Evolutionary conservation across 2,329 filamentous ascomycete genomes (phyloP).

Genomic region (Hypomyces rosellus): DNA sequence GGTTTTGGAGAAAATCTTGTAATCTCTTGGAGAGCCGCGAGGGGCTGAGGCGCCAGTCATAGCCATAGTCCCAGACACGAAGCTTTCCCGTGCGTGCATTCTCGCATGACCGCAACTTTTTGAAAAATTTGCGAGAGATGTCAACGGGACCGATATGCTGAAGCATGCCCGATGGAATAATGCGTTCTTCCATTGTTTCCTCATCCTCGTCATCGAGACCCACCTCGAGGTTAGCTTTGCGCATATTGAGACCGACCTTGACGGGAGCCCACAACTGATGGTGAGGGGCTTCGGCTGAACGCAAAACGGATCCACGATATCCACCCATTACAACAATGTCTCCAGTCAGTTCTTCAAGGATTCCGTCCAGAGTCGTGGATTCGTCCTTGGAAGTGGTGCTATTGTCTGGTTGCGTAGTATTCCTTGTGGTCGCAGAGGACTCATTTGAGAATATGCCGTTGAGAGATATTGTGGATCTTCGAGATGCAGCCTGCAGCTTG

Average conservation of each 20-base stretch:
- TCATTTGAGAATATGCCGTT: constrained; percentile 25
- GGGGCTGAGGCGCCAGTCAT: constrained; percentile 89
- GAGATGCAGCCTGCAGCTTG: constrained; percentile 36
- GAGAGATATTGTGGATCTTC: constrained; percentile 27
- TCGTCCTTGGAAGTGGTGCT: constrained; percentile 15
- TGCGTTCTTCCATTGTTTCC: constrained; percentile 72
- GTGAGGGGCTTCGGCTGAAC: constrained; percentile 73
- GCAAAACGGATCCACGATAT: constrained; percentile 82
- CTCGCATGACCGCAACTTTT: constrained; percentile 65
- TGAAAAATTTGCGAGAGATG: constrained; percentile 76
- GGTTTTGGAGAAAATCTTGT: constrained; percentile 62
- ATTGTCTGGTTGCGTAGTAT: constrained; percentile 17
- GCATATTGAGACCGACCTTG: constrained; percentile 84
- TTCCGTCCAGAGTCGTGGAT: constrained; percentile 41
- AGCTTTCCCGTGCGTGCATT: constrained; percentile 67
- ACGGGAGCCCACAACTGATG: constrained; percentile 92
- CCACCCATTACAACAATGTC: constrained; percentile 87
- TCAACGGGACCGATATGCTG: constrained; percentile 88
- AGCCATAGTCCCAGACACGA: constrained; percentile 83
- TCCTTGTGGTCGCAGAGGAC: constrained; percentile 16
- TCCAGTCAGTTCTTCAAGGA: constrained; percentile 65
- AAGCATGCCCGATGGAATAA: constrained; percentile 83
- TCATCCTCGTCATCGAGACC: constrained; percentile 78
- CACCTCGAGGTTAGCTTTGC: constrained; percentile 86
- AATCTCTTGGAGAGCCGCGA: constrained; percentile 65